Percentiles rank a stretch among this genome's conserved stretches.
Conservation (phyloP, 257 asterid species). For the Fraxinus cuspidata region DNA sequence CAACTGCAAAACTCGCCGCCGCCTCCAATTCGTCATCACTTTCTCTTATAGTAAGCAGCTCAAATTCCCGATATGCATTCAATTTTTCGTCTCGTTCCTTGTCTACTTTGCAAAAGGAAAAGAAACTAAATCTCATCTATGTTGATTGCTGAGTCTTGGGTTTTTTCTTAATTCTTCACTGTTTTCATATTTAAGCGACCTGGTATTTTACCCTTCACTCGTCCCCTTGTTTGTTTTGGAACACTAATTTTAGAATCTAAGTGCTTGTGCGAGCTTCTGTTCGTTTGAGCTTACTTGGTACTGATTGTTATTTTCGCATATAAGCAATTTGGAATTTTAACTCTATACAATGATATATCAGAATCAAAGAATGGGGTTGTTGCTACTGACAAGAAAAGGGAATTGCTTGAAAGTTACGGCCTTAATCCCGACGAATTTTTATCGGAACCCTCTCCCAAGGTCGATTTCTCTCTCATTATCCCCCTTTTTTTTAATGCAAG, state of each 20-base stretch:
- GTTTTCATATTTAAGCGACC: too few relatives aligned
- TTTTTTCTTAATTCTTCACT: background rate
- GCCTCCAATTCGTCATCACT: slow-evolving; percentile 38
- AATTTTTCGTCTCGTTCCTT: background rate
- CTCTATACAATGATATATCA: slow-evolving; percentile 24
- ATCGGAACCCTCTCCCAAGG: slow-evolving; percentile 72
- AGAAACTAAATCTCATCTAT: background rate
- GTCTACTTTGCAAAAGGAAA: background rate
- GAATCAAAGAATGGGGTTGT: slow-evolving; percentile 53
- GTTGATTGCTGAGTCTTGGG: background rate
- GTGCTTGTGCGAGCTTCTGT: background rate
- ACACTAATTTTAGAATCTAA: background rate
- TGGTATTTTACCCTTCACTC: too few relatives aligned
- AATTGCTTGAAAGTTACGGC: slow-evolving; percentile 74
- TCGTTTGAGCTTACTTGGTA: background rate
- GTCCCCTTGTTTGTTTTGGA: background rate
- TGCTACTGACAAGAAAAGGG: slow-evolving; percentile 52
- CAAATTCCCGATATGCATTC: slow-evolving; percentile 4
- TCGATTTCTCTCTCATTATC: slow-evolving; percentile 18
- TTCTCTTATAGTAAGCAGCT: slow-evolving; percentile 59
- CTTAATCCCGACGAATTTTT: slow-evolving; percentile 70
- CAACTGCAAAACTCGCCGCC: slow-evolving; percentile 33
- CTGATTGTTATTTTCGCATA: background rate
- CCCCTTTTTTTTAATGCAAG: background rate
- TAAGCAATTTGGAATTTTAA: background rate